Evolutionary conservation across 306 rosid species (phyloP), one percentile per base, ranked within the genome.

Genomic region (Quercus engelmannii): DNA sequence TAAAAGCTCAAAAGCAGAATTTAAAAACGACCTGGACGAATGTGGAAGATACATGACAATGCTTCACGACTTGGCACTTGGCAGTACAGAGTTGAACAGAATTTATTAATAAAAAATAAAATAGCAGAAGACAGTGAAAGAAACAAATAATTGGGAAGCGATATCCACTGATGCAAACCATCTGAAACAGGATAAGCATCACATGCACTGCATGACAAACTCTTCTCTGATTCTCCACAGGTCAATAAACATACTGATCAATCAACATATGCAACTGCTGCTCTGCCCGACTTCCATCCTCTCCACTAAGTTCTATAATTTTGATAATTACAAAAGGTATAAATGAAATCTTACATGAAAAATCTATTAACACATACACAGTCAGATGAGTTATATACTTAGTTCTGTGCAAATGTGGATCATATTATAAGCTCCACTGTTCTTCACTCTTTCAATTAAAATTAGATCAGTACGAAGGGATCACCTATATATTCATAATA

Each of bases 211-310:
- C 99, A 87, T 84, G 88, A 78, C 97, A 94, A 56, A 97, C 85
- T 90, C 82, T 92, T 78, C 99, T 90, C 79, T 91, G 97, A 88
- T 88, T 87, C 81, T 94, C 99, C 80, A 89, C 79, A 43, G 97
- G 85, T 11, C 97, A 94, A 76, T 91, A 86, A 82, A 94, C 92
- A 75, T 85, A 94, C 99, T 85, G 96, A 91, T 94, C 97, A 75
- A 94, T 88, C 91, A 94, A 78, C 81, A 92, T 87, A 86, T 91
- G 95, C 88, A 89, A 71, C 20, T 92, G 86, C 79, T 88, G 95
- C 86, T 94, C 99, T 54, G 99, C 95, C 76, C 97, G 92, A 86
- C 95, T 94, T 89, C 99, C 99, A 85, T 94, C 97, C 79, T 94
- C 99, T 78, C 99, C 99, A 55, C 99, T 94, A 85, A 76, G 87